A percentile compares a stretch with the other conserved stretches of the same genome.
Conservation (phyloP, 306 rosid genomes). For the Quercus ilex region DNA sequence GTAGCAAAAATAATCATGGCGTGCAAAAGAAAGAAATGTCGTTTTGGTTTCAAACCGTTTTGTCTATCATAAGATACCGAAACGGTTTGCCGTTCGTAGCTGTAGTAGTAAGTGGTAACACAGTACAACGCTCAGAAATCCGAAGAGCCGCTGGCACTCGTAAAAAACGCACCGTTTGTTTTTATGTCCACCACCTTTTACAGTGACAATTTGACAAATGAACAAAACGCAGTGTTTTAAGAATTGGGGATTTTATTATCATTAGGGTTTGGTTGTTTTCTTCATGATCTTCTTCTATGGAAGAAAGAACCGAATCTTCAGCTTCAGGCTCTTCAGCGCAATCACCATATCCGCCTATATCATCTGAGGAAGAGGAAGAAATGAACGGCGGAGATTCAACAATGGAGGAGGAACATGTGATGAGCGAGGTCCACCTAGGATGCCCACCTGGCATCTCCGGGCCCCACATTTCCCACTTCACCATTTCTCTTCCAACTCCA, state of each 20-base stretch:
- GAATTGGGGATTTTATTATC: not conserved
- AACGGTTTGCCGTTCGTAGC: no score
- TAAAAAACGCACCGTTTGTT: no score
- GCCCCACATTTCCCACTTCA: constrained; percentile 59
- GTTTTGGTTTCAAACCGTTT: no score
- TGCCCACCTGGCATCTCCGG: constrained; percentile 70
- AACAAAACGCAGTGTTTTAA: no score
- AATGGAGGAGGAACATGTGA: constrained; percentile 48
- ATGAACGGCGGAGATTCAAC: constrained; percentile 13
- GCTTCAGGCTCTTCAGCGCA: not conserved
- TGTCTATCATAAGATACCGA: no score
- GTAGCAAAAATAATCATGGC: no score
- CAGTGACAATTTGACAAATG: no score
- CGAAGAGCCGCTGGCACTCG: no score
- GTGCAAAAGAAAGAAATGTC: no score
- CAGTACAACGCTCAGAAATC: no score
- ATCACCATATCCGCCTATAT: not conserved
- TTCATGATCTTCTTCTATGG: not conserved
- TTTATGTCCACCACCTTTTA: no score
- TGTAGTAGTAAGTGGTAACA: no score
- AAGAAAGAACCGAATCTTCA: constrained; percentile 13
- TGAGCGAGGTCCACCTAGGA: constrained; percentile 93
- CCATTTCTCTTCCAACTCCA: constrained; percentile 38
- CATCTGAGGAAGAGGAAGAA: constrained; percentile 11
- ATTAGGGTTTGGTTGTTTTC: not conserved